Percentiles rank a stretch among this genome's conserved stretches.
phyloP scores from a whole-genome alignment of 2,329 filamentous ascomycete genomes.

The Xylariales sp. region DNA sequence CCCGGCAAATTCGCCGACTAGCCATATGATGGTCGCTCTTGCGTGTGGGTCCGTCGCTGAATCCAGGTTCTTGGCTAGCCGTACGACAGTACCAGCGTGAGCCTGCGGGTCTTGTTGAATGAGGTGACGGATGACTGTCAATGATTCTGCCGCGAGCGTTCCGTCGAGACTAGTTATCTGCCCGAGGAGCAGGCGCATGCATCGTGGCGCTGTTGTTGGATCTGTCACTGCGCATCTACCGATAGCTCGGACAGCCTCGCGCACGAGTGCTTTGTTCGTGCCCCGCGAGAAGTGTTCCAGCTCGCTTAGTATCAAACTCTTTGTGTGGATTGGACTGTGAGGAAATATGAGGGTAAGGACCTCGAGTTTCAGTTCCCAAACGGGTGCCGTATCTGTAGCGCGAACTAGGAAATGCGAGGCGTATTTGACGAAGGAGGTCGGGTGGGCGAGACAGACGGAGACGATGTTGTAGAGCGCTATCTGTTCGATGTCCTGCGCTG shows the following conservation, averaged over 20 bases:
- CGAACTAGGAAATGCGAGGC: constrained; percentile 85
- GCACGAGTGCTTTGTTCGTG: constrained; percentile 69
- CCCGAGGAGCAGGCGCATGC: constrained; percentile 74
- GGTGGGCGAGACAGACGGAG: constrained; percentile 74
- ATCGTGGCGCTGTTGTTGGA: constrained; percentile 65
- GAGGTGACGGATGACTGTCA: constrained; percentile 91
- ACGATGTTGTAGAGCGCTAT: constrained; percentile 93
- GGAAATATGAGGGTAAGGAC: constrained; percentile 88
- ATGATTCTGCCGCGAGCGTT: constrained; percentile 81
- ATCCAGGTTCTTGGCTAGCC: constrained; percentile 86
- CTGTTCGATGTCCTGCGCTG: constrained; percentile 81
- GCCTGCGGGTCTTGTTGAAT: constrained; percentile 84
- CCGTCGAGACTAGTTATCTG: constrained; percentile 88
- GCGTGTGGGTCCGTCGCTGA: constrained; percentile 82
- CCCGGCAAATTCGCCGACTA: constrained; percentile 90
- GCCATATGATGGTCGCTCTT: constrained; percentile 92
- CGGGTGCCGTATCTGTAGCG: constrained; percentile 69
- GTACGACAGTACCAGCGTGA: constrained; percentile 80
- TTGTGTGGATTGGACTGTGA: constrained; percentile 67
- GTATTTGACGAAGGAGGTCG: constrained; percentile 80
- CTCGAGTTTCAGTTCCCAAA: constrained; percentile 91
- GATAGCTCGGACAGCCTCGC: constrained; percentile 87
- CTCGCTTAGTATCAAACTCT: constrained; percentile 85
- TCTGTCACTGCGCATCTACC: constrained; percentile 86
- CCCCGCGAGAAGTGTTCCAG: constrained; percentile 86